Conservation (phyloP, 2,329 filamentous ascomycete genomes). For the Sporothrix schenckii region DNA sequence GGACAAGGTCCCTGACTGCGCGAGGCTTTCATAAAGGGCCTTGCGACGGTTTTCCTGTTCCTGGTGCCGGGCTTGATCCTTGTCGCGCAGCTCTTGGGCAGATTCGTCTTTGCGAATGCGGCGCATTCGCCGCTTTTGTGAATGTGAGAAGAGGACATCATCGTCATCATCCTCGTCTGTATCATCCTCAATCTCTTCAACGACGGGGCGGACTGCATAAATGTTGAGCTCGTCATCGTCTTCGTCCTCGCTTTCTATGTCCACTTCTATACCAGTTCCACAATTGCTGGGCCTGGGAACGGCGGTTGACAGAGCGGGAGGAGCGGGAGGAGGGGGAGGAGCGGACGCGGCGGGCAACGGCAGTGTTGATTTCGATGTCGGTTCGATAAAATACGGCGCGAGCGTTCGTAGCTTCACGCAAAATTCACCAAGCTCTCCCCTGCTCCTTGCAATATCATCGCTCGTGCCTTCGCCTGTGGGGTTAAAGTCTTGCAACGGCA, state of each 20-base stretch:
- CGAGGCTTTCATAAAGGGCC: conserved; percentile 53
- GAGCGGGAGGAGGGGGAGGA: background rate
- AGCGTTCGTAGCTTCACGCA: conserved; percentile 36
- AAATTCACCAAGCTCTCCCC: conserved; percentile 35
- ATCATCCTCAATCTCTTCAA: conserved; percentile 26
- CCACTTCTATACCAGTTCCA: background rate
- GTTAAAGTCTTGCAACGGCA: conserved; percentile 16
- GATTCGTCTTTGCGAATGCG: conserved; percentile 53
- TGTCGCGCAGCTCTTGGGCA: conserved; percentile 58
- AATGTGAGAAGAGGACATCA: conserved; percentile 31
- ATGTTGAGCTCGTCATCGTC: conserved; percentile 21
- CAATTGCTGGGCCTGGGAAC: background rate
- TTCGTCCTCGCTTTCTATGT: conserved; percentile 15
- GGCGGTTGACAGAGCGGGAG: background rate
- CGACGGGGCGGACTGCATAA: background rate
- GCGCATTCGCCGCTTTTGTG: conserved; percentile 53
- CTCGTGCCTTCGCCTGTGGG: conserved; percentile 27
- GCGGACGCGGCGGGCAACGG: background rate
- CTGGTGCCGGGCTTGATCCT: conserved; percentile 56
- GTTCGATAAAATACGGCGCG: conserved; percentile 33
- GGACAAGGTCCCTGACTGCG: conserved; percentile 47
- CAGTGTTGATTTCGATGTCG: background rate
- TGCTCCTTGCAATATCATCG: conserved; percentile 28
- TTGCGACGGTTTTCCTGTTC: conserved; percentile 58
- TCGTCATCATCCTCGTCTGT: conserved; percentile 31